A percentile compares a stretch with the other conserved stretches of the same genome.
Conservation (phyloP, 139 green algal genomes). For the Trebouxia sp. region DNA sequence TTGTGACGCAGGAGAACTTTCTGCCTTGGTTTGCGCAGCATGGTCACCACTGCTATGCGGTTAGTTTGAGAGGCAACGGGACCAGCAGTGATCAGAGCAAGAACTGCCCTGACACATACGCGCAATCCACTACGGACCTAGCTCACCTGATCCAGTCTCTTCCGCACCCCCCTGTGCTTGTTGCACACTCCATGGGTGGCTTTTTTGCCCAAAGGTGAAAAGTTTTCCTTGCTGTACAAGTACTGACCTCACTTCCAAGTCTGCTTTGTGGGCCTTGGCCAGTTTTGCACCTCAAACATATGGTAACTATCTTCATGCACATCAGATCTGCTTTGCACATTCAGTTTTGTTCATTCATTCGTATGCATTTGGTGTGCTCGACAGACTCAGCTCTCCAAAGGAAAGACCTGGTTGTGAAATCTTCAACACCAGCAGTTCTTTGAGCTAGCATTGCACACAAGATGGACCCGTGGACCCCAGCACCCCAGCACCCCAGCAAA, state of each 20-base stretch:
- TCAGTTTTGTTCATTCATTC: background rate
- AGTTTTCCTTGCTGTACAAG: background rate
- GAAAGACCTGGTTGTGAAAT: background rate
- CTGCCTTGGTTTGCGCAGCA: conserved; percentile 71
- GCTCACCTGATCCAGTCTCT: conserved; percentile 51
- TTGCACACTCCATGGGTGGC: conserved; percentile 83
- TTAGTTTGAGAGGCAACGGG: conserved; percentile 75
- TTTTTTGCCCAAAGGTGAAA: conserved; percentile 76
- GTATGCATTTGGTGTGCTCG: background rate
- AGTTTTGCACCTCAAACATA: background rate
- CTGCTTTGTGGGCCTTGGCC: no score
- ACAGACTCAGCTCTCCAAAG: background rate
- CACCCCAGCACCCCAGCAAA: no score
- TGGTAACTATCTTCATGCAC: background rate
- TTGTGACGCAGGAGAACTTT: conserved; percentile 74
- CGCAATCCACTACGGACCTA: conserved; percentile 35
- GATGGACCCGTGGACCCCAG: no score
- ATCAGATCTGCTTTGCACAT: background rate
- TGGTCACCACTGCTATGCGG: conserved; percentile 67
- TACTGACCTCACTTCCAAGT: no score
- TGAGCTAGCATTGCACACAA: no score
- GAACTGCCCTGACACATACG: background rate
- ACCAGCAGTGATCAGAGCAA: conserved; percentile 48
- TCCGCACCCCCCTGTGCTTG: conserved; percentile 62
- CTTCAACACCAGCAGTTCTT: background rate